These are phyloP conservation scores for Pichia inconspicua DNA, from an alignment of 1,139 yeast genomes.

Conservation along the genomic window DNA sequence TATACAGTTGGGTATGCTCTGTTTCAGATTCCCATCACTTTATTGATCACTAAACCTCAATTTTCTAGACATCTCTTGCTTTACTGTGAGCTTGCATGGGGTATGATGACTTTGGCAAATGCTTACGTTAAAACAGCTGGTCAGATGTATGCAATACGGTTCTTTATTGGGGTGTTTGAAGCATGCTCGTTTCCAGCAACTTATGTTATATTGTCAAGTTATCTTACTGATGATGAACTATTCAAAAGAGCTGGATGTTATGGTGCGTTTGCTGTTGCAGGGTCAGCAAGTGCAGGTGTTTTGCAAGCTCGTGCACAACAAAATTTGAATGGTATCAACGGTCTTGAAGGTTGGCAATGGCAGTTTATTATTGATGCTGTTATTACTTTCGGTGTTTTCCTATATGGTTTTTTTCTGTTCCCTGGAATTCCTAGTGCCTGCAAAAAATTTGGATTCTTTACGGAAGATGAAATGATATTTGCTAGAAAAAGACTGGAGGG, in stretches of 20 bases:
- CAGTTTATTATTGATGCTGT: conserved; percentile 62
- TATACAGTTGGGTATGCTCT: conserved; percentile 52
- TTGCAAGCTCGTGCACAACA: conserved; percentile 33
- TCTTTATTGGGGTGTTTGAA: conserved; percentile 56
- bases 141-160: conserved; percentile 43
- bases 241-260: conserved; percentile 37
- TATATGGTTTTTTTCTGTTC: conserved; percentile 51
- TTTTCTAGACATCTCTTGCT: conserved; percentile 28
- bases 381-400: conserved; percentile 51
- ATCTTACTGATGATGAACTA: conserved; percentile 37
- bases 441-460: conserved; percentile 30
- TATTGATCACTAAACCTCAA: conserved; percentile 44
- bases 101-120: conserved; percentile 51
- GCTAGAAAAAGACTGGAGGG: conserved; percentile 51
- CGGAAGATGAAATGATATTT: conserved; percentile 59
- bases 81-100: conserved; percentile 50
- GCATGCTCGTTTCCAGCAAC: conserved; percentile 53
- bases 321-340: conserved; percentile 27
- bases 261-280: conserved; percentile 38
- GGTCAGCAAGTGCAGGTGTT: conserved; percentile 40
- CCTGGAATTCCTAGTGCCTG: conserved; percentile 67
- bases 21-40: conserved; percentile 43
- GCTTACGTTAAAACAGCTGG: conserved; percentile 37
- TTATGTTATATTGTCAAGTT: conserved; percentile 55
- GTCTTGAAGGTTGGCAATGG: conserved; percentile 57